A percentile compares a stretch with the other conserved stretches of the same genome.
Evolutionary conservation across 2,329 filamentous ascomycete genomes (phyloP).

Genomic region (Aspergillus ochraceoroseus): DNA sequence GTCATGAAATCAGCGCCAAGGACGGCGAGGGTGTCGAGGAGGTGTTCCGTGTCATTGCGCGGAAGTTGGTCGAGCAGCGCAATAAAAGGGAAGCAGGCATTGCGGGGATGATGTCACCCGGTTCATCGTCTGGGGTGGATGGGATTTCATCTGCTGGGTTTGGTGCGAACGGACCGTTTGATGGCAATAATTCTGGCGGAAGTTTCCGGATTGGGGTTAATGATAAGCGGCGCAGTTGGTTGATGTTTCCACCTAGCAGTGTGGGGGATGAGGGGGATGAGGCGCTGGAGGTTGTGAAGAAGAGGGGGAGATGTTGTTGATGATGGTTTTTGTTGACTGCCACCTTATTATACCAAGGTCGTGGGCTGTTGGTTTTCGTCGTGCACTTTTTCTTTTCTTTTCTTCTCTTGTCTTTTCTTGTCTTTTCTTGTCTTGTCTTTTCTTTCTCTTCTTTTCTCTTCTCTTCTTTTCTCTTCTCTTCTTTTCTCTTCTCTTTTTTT

Average conservation of each 20-base stretch:
- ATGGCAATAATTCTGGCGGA: too few species aligned
- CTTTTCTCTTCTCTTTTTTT: too few species aligned
- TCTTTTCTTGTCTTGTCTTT: not conserved
- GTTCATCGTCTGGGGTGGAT: constrained; percentile 43
- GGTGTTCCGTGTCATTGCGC: constrained; percentile 83
- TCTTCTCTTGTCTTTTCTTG: constrained; percentile 1
- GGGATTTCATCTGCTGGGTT: constrained; percentile 46
- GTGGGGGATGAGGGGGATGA: constrained; percentile 34
- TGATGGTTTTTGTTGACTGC: too few species aligned
- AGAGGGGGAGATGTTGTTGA: constrained; percentile 43
- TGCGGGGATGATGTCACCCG: constrained; percentile 40
- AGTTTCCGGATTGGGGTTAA: constrained; percentile 57
- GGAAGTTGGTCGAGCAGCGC: constrained; percentile 73
- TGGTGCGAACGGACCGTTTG: too few species aligned
- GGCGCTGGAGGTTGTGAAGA: constrained; percentile 31
- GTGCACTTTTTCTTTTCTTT: not conserved
- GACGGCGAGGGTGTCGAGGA: constrained; percentile 94
- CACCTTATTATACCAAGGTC: too few species aligned
- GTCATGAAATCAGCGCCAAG: constrained; percentile 93
- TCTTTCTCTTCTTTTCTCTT: too few species aligned
- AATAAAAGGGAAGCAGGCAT: constrained; percentile 50
- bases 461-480: too few species aligned
- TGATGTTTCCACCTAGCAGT: constrained; percentile 54
- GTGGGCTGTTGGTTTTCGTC: constrained; percentile 1
- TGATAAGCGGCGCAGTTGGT: constrained; percentile 63